A percentile compares a stretch with the other conserved stretches of the same genome.
Conservation (phyloP, 495 filamentous ascomycete genomes). For the Lophiotrema nucula region DNA sequence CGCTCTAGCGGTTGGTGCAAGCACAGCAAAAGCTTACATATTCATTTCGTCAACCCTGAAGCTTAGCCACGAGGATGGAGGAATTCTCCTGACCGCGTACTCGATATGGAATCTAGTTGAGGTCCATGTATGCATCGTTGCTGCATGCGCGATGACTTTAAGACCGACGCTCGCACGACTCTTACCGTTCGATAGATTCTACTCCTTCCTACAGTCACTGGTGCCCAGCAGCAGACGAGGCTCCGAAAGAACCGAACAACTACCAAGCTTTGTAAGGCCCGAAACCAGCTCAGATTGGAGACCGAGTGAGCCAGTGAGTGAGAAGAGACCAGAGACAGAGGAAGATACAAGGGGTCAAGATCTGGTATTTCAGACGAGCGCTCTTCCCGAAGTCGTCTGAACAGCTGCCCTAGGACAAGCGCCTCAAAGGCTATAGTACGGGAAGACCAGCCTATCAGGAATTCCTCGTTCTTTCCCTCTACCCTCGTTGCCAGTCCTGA, state of each 20-base stretch:
- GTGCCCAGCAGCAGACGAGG: neutral
- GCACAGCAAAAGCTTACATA: slow-evolving; percentile 2
- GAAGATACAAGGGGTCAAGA: neutral
- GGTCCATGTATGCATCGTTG: slow-evolving; percentile 13
- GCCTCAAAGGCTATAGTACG: no score
- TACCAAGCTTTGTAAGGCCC: neutral
- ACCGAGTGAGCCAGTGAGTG: neutral
- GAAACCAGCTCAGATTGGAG: neutral
- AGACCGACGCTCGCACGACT: slow-evolving; percentile 2
- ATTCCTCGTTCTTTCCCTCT: no score
- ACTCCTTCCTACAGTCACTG: neutral
- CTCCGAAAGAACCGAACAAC: neutral
- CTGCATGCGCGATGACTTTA: slow-evolving; percentile 11
- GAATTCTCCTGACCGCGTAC: neutral
- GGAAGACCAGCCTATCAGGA: no score
- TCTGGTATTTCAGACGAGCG: neutral
- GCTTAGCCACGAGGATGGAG: neutral
- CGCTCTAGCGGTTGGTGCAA: neutral
- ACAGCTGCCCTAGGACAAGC: no score
- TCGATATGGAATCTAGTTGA: slow-evolving; percentile 16
- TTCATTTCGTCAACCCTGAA: neutral
- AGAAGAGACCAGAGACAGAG: neutral
- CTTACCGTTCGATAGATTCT: neutral
- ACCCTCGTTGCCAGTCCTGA: no score
- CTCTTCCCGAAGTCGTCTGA: neutral